Base-by-base conservation (phyloP, 148 eudicot species). In the Camellia granthamiana region DNA sequence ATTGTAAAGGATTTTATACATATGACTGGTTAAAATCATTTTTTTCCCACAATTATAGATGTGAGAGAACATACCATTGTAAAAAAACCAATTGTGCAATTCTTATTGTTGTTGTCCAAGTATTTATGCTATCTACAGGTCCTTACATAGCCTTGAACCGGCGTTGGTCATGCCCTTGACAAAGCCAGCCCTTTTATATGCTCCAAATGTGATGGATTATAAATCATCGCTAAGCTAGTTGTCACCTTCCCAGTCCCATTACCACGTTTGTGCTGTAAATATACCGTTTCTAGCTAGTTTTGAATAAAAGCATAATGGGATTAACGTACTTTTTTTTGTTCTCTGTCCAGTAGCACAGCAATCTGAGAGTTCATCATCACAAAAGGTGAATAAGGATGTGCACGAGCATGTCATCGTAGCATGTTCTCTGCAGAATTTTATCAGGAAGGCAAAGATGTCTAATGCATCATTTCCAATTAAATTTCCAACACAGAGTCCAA, bases 321-420 rank as follows among this genome's bases (percentile, higher is more conserved):
- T 62, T 82, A 74, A 79, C 65, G n/a, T 79, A 68, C 23, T 65
- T 56, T 61, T 84, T 78, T 79, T 4, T 86, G 30, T 4, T 86
- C 16, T 70, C 71, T 84, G 75, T 83, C 63, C 86, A 92, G 95
- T 92, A 73, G 87, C 85, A 44, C 91, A 87, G 72, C 88, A 90
- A 77, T 80, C 87, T 8, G 87, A 83, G 74, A 82, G 78, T 77
- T 82, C 88, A 64, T 71, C 88, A 56, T 76, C 83, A 66, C 84
- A 83, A 64, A 85, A 83, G 80, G n/a, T 65, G 18, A 84, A 74
- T 18, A 81, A 44, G 43, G 95, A 92, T 80, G 93, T 89, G 81
- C 93, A 84, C 80, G 95, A 92, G 86, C 95, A 90, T 72, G 84
- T 92, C 21, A 88, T 86, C 3, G 90, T 92, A 18, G 91, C 95